A percentile compares a stretch with the other conserved stretches of the same genome.
phyloP scores from a whole-genome alignment of 2,329 filamentous ascomycete species.

The Neonectria sp. region DNA sequence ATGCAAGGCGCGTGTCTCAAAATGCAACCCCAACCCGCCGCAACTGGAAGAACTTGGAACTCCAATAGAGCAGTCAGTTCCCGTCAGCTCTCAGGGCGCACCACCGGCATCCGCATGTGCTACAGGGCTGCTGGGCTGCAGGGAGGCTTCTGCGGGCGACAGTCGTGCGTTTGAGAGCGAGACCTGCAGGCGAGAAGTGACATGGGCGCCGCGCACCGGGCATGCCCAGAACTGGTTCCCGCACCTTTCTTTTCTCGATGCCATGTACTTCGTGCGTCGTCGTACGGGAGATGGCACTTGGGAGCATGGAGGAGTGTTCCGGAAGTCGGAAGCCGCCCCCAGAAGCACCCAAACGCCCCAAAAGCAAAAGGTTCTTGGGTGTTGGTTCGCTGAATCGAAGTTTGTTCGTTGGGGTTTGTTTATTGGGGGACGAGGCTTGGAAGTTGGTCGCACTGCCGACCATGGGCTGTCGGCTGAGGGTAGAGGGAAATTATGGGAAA shows the following conservation, averaged over 20 bases:
- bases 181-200: slow-evolving; percentile 18
- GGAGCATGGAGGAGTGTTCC: not conserved
- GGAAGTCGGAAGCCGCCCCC: not conserved
- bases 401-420: not conserved
- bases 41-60: too few relatives aligned
- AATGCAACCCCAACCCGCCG: slow-evolving; percentile 4
- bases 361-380: not conserved
- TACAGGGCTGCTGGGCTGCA: not conserved
- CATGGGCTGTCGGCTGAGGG: not conserved
- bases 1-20: slow-evolving; percentile 10
- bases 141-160: not conserved
- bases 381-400: not conserved
- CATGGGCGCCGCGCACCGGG: not conserved
- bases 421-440: too few relatives aligned
- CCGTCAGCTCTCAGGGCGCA: slow-evolving; percentile 5
- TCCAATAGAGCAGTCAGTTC: not conserved
- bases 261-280: not conserved
- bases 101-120: too few relatives aligned
- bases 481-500: not conserved
- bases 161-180: not conserved
- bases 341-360: not conserved
- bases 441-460: not conserved
- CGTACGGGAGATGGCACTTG: not conserved
- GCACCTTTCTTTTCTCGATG: not conserved
- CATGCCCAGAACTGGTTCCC: not conserved